Evolutionary conservation across 768 basidiomycete genomes (phyloP), one percentile per base, ranked within the genome.

Genomic region (Mycena metata): DNA sequence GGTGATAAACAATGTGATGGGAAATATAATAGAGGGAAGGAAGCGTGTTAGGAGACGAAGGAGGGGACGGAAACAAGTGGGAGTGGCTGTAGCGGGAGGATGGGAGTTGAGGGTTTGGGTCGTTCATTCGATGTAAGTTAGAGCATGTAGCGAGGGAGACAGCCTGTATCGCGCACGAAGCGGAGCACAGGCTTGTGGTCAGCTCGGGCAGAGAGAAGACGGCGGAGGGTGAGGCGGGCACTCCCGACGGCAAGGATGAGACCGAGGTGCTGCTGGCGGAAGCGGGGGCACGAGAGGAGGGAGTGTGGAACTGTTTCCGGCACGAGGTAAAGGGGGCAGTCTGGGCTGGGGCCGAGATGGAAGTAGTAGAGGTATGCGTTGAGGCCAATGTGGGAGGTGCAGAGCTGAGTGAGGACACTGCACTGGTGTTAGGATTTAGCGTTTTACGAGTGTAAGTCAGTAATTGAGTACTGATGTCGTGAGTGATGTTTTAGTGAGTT

Each of bases 241-340:
- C 35, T 39, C 6, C 55, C 33, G 33, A 39, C 15, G 30, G 19
- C 15, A 6, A 33, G 10, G 21, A 39, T 39, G 55, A 56, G 55
- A 2, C 8, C 9, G 55, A 56, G 26, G 19, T 35, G 33, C 15
- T 30, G 33, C 3, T 15, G 21, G 15, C 55, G 55, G 55, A 35
- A 39, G 33, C 30, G 55, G 11, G 59, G 59, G 59, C 59, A 60
- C 5, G 11, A 19, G 30, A 60, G 59, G 24, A 60, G 59, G 23
- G 3, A 60, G 59, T 60, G 59, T 10, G 26, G 8, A 10, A 60
- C 59, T 13, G 59, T 60, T 23, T 60, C 59, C 3, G 43, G 43
- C 17, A 45, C 43, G 6, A 30, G 30, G 30, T 6, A 30, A 6
- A 30, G 30, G 30, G 30, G 30, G 30, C 30, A 30, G 30, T 45